Evolutionary conservation across 495 filamentous ascomycete genomes (phyloP).

Genomic region (Penicillium bovifimosum): DNA sequence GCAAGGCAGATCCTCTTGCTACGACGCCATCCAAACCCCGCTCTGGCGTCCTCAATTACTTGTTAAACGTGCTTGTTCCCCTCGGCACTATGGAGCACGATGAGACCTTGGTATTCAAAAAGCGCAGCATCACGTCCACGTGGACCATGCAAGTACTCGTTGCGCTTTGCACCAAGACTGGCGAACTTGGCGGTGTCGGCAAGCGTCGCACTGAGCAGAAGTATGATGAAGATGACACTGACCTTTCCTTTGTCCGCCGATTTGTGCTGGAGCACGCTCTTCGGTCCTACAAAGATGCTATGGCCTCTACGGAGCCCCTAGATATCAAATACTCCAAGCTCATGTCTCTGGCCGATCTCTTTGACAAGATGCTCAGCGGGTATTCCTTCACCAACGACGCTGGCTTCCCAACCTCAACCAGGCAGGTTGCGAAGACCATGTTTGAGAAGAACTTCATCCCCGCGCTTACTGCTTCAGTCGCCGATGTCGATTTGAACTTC

Average conservation of each 20-base stretch:
- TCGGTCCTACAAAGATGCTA: slow-evolving; percentile 87
- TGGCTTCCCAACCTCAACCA: slow-evolving; percentile 44
- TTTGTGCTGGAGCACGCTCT: slow-evolving; percentile 93
- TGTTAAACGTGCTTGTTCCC: slow-evolving; percentile 80
- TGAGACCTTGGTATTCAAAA: slow-evolving; percentile 71
- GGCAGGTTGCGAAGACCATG: slow-evolving; percentile 87
- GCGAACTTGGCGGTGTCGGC: slow-evolving; percentile 52
- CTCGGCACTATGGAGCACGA: slow-evolving; percentile 66
- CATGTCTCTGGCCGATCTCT: slow-evolving; percentile 80
- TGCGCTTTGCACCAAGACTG: slow-evolving; percentile 80
- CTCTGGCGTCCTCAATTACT: slow-evolving; percentile 87
- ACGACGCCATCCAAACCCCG: slow-evolving; percentile 91
- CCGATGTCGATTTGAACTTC: slow-evolving; percentile 93
- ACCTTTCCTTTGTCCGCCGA: slow-evolving; percentile 84
- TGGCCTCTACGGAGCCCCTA: slow-evolving; percentile 68
- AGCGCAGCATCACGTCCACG: slow-evolving; percentile 73
- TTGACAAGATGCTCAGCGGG: slow-evolving; percentile 84
- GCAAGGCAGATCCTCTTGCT: slow-evolving; percentile 73
- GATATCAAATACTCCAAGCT: slow-evolving; percentile 83
- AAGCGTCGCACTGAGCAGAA: slow-evolving; percentile 42
- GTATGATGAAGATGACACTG: slow-evolving; percentile 71
- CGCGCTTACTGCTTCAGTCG: slow-evolving; percentile 82
- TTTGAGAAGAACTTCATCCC: slow-evolving; percentile 95
- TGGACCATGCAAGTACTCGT: slow-evolving; percentile 83
- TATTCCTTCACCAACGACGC: slow-evolving; percentile 55